phyloP scores from a whole-genome alignment of 2,329 filamentous ascomycete genomes.

The Epichloe baconii region DNA sequence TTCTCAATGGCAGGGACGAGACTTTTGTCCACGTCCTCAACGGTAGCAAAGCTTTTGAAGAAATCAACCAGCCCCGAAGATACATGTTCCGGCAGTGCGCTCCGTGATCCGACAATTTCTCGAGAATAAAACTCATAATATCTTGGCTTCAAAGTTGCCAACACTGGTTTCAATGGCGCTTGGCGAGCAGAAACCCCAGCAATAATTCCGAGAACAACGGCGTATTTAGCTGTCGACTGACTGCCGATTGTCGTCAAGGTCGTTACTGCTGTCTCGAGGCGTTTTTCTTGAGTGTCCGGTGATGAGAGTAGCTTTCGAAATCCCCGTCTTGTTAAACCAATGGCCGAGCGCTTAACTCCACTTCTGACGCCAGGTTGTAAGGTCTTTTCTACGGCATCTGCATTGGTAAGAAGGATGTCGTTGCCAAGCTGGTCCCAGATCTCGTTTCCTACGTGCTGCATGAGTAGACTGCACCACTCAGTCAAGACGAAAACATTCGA shows the following conservation, averaged over 20 bases:
- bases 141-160: conserved; percentile 53
- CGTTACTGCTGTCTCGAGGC: conserved; percentile 49
- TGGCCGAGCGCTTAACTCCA: conserved; percentile 57
- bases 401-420: conserved; percentile 55
- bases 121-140: conserved; percentile 76
- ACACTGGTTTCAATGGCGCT: conserved; percentile 42
- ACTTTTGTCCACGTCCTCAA: conserved; percentile 63
- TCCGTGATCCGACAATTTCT: conserved; percentile 72
- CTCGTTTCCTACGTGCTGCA: conserved; percentile 53
- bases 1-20: conserved; percentile 78
- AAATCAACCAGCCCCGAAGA: conserved; percentile 67
- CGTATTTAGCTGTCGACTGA: conserved; percentile 54
- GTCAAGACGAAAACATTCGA: conserved; percentile 77
- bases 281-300: conserved; percentile 41
- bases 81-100: conserved; percentile 56
- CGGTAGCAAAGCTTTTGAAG: conserved; percentile 59
- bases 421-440: conserved; percentile 51
- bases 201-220: conserved; percentile 69
- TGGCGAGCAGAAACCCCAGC: conserved; percentile 75
- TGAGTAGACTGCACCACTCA: conserved; percentile 75
- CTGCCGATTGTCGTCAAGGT: conserved; percentile 55
- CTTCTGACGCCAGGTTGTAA: conserved; percentile 50
- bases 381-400: conserved; percentile 66
- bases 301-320: conserved; percentile 60
- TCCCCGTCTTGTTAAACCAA: conserved; percentile 66